Evolutionary conservation across 169 alveolate genomes (phyloP).

Genomic region (Amoebophrya sp.): DNA sequence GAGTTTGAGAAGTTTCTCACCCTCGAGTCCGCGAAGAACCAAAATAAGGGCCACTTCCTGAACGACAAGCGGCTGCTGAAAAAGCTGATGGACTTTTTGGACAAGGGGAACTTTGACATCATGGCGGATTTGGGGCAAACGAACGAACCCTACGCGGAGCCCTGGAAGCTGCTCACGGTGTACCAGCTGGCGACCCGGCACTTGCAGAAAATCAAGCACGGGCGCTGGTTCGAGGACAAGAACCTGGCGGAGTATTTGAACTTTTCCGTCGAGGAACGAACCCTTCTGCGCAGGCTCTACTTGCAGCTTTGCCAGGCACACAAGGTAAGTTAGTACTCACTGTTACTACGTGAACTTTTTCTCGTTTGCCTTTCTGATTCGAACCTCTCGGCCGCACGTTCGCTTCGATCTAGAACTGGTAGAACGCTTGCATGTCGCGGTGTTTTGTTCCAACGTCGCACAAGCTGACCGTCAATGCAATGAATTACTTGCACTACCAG

Average conservation of each 20-base stretch:
- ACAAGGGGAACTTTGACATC: background rate
- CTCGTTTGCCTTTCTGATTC: too few relatives aligned
- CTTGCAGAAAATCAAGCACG: background rate
- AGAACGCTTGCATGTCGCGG: too few relatives aligned
- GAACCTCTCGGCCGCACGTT: too few relatives aligned
- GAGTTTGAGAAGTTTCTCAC: background rate
- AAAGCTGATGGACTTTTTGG: background rate
- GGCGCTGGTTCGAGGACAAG: background rate
- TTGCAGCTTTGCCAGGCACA: background rate
- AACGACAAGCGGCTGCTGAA: background rate
- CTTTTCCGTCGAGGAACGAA: background rate
- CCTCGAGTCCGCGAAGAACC: background rate
- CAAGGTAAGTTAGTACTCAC: too few relatives aligned
- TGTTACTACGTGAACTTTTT: too few relatives aligned
- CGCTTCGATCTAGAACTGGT: too few relatives aligned
- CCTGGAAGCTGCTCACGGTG: background rate
- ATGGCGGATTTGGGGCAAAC: background rate
- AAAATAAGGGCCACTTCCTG: background rate
- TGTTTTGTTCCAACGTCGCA: too few relatives aligned
- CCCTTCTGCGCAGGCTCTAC: background rate
- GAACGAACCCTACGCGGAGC: background rate
- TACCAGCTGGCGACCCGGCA: constrained; percentile 21
- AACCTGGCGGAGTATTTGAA: background rate
- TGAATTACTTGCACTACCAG: too few relatives aligned
- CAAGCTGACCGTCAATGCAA: too few relatives aligned